phyloP scores from a whole-genome alignment of 768 basidiomycete species.

The Boletales sp. region DNA sequence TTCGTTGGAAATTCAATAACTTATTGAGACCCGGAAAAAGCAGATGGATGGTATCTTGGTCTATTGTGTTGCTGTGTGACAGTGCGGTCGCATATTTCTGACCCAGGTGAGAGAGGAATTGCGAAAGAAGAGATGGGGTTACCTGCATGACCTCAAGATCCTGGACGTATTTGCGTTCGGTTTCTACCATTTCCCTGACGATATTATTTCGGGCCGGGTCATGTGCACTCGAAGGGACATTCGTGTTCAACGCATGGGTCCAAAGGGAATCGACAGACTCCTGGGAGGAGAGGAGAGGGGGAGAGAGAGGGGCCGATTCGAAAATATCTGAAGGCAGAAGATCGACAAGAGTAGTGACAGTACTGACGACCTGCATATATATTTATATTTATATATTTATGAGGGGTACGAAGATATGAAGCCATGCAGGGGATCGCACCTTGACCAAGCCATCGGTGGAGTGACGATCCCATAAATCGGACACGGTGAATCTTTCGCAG shows the following conservation, averaged over 20 bases:
- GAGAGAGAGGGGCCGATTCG: constrained; percentile 57
- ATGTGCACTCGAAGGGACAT: constrained; percentile 50
- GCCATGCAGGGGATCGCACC: constrained; percentile 43
- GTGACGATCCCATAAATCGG: constrained; percentile 86
- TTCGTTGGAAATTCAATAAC: constrained; percentile 93
- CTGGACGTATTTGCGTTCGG: constrained; percentile 94
- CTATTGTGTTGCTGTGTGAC: constrained; percentile 77
- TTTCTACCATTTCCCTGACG: constrained; percentile 87
- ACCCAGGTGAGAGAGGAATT: constrained; percentile 11
- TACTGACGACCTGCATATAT: constrained; percentile 70
- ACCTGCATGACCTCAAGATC: constrained; percentile 97
- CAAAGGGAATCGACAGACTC: constrained; percentile 58
- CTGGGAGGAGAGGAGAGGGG: constrained; percentile 50
- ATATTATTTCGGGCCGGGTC: constrained; percentile 73
- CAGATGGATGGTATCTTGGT: constrained; percentile 92
- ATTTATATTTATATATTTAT: too few relatives aligned
- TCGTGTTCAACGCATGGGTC: constrained; percentile 38
- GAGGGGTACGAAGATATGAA: background rate
- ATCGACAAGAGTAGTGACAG: constrained; percentile 82
- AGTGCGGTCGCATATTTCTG: constrained; percentile 89
- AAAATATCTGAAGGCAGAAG: constrained; percentile 68
- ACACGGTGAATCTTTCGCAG: constrained; percentile 84
- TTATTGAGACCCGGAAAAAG: constrained; percentile 95
- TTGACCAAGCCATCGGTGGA: constrained; percentile 95
- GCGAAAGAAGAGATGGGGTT: constrained; percentile 23